Base-by-base conservation (phyloP, 31 red algal species). In the Odonthalia washingtoniensis region DNA sequence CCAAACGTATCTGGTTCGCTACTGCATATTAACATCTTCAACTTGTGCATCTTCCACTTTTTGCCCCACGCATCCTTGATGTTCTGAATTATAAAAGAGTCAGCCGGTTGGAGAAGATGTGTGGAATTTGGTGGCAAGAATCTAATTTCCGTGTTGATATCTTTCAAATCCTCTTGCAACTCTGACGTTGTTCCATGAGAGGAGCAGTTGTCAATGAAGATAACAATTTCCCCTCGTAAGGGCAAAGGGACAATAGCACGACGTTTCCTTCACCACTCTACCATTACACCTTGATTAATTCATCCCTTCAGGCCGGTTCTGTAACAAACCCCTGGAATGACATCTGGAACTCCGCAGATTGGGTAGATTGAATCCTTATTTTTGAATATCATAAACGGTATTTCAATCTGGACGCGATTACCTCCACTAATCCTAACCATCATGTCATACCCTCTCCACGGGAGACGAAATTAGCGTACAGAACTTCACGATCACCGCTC, bases 1-100 rank as follows among this genome's bases (percentile, higher is more conserved):
- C 49, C 49, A 57, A 57, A 57, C 12, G 49, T 14, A 57, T 21
- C 49, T 14, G n/a, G n/a, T n/a, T n/a, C n/a, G n/a, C n/a, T n/a
- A n/a, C n/a, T n/a, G n/a, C n/a, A n/a, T n/a, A n/a, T n/a, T n/a
- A n/a, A n/a, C n/a, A 84, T 17, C 33, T 60, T 38, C 65, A 72
- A 28, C 36, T 84, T 84, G 3, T 73, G 9, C 26, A 14, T 35
- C 12, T 84, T 39, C 81, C 81, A 72, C 5, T 33, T 6, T 4
- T 18, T 40, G 21, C 5, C 14, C 81, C 81, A 84, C 18, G 66
- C 65, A 14, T 4, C 39, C 40, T 84, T 84, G 37, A 84, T 70
- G 26, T 84, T 84, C 66, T 84, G 36, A 28, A 84, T 72, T 43
- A 84, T 73, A 40, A 72, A 84, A 12, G 65, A 72, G 45, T 84